Conservation (phyloP, 2,329 filamentous ascomycete species). For the Kalaharituber pfeilii region DNA sequence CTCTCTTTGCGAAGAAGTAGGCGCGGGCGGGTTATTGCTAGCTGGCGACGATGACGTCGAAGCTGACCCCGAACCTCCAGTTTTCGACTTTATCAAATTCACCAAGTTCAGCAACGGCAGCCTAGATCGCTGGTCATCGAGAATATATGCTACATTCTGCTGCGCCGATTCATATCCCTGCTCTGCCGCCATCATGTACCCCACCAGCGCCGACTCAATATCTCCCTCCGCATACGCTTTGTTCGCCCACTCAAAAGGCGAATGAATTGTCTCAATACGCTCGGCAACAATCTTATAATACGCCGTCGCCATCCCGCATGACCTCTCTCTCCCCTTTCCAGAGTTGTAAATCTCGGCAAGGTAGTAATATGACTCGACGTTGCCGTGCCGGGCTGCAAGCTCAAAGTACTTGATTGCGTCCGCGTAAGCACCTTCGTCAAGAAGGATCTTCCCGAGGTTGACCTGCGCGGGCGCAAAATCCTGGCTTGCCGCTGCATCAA, state of each 20-base stretch:
- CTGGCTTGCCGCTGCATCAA: conserved; percentile 64
- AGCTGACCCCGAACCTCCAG: conserved; percentile 29
- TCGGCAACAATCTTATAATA: conserved; percentile 74
- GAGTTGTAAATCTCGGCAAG: conserved; percentile 72
- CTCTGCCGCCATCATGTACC: conserved; percentile 75
- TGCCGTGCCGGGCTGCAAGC: conserved; percentile 54
- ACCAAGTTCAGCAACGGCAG: conserved; percentile 40
- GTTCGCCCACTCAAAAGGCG: conserved; percentile 69
- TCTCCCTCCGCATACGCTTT: conserved; percentile 64
- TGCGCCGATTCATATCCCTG: conserved; percentile 82
- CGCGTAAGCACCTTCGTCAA: conserved; percentile 51
- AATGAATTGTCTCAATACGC: conserved; percentile 53
- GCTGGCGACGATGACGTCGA: conserved; percentile 30
- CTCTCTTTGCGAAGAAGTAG: neutral
- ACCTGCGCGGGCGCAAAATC: conserved; percentile 68
- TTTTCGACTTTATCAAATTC: conserved; percentile 6
- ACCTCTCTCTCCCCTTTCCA: conserved; percentile 61
- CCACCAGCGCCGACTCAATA: conserved; percentile 58
- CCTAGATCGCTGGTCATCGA: conserved; percentile 54
- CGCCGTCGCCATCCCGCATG: conserved; percentile 55
- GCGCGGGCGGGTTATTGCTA: too few species aligned
- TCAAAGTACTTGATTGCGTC: conserved; percentile 71
- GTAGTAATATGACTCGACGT: conserved; percentile 83
- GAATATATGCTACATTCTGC: conserved; percentile 72
- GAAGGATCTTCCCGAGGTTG: conserved; percentile 62